phyloP scores from a whole-genome alignment of 2,329 filamentous ascomycete species.

The Fusarium circinatum region DNA sequence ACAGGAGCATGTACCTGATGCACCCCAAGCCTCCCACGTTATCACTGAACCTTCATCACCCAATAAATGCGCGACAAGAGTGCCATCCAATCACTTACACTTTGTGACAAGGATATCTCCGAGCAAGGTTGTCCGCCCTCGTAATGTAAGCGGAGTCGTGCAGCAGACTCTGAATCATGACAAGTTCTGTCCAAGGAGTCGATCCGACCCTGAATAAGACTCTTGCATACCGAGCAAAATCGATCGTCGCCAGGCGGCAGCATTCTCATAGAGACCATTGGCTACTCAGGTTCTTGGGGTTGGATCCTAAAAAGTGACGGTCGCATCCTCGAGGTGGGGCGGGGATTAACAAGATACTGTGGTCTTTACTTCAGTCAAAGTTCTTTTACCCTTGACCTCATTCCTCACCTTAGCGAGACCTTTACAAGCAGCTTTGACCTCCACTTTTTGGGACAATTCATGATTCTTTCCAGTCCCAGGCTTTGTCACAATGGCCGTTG shows the following conservation, averaged over 20 bases:
- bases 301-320: background rate
- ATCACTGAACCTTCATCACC: background rate
- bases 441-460: background rate
- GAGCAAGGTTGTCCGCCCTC: background rate
- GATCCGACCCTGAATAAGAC: background rate
- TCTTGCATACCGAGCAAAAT: background rate
- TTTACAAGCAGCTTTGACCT: background rate
- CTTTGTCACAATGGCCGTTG: background rate
- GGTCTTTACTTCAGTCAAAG: background rate
- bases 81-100: background rate
- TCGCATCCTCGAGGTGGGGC: background rate
- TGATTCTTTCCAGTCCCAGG: background rate
- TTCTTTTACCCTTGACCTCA: background rate
- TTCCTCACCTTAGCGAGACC: background rate
- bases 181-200: background rate
- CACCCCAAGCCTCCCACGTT: background rate
- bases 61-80: background rate
- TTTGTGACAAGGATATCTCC: background rate
- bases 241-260: slow-evolving; percentile 5
- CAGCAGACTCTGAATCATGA: background rate
- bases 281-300: background rate
- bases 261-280: background rate
- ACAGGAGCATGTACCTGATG: background rate
- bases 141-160: background rate
- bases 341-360: background rate